These are phyloP conservation scores for Candida glucosophila DNA, from an alignment of 1,139 yeast species.

Conservation along the genomic window DNA sequence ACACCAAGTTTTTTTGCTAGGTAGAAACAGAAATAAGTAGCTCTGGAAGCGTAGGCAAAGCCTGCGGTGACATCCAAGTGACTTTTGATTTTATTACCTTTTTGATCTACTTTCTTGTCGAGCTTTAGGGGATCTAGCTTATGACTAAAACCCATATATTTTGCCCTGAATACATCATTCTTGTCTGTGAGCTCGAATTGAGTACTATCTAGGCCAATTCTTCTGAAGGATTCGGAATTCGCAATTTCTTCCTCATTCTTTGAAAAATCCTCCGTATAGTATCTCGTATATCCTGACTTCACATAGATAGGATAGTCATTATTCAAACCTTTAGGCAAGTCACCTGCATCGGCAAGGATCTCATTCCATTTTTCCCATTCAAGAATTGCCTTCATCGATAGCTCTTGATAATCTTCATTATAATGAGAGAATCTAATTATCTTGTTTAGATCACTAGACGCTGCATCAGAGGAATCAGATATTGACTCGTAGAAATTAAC, in stretches of 20 bases:
- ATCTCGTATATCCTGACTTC: slow-evolving; percentile 1
- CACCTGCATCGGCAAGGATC: slow-evolving; percentile 1
- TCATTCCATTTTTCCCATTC: slow-evolving; percentile 23
- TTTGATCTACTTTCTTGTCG: slow-evolving; percentile 9
- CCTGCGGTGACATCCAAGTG: slow-evolving; percentile 28
- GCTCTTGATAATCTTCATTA: slow-evolving; percentile 24
- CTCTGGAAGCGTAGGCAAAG: slow-evolving; percentile 25
- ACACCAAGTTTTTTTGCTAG: slow-evolving; percentile 19
- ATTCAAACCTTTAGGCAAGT: neutral
- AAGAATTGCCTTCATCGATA: slow-evolving; percentile 25
- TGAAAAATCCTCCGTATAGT: slow-evolving; percentile 6
- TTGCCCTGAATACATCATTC: slow-evolving; percentile 17
- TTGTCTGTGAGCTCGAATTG: slow-evolving; percentile 19
- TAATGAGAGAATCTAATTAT: slow-evolving; percentile 32
- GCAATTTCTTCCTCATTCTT: slow-evolving; percentile 13
- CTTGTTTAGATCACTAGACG: slow-evolving; percentile 33
- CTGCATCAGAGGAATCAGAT: slow-evolving; percentile 26
- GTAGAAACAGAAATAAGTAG: slow-evolving; percentile 18
- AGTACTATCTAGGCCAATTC: slow-evolving; percentile 17
- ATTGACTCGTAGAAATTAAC: slow-evolving; percentile 7
- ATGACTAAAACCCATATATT: slow-evolving; percentile 2
- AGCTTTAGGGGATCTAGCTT: neutral
- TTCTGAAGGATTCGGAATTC: slow-evolving; percentile 13
- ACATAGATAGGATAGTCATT: slow-evolving; percentile 1
- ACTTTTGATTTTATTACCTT: slow-evolving; percentile 10